phyloP scores from a whole-genome alignment of 1,284 basidiomycete genomes.

The Melampsora abietis-canadensis region DNA sequence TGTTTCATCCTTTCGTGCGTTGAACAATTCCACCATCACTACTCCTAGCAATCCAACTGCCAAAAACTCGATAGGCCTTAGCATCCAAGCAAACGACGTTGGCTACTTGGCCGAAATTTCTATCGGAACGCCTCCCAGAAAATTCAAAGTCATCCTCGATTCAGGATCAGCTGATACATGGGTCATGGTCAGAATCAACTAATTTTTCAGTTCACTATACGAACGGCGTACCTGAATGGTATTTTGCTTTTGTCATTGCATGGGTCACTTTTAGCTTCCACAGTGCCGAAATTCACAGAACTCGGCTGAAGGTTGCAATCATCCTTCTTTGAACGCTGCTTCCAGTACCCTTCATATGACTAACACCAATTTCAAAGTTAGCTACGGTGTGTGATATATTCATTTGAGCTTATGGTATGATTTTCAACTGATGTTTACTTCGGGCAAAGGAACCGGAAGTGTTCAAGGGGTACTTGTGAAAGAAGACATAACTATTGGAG shows the following conservation, averaged over 20 bases:
- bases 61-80: conserved; percentile 65
- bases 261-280: conserved; percentile 58
- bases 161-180: conserved; percentile 81
- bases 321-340: conserved; percentile 65
- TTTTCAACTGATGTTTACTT: neutral
- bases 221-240: too few species aligned
- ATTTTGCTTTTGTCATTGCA: neutral
- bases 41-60: conserved; percentile 60
- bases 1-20: conserved; percentile 6
- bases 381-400: conserved; percentile 16
- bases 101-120: conserved; percentile 69
- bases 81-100: conserved; percentile 65
- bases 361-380: conserved; percentile 3
- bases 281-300: conserved; percentile 52
- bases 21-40: conserved; percentile 57
- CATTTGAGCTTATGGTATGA: neutral
- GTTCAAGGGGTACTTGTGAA: conserved; percentile 66
- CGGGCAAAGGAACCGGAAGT: conserved; percentile 57
- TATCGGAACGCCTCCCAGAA: conserved; percentile 70
- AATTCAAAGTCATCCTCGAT: conserved; percentile 76
- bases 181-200: conserved; percentile 58
- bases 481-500: conserved; percentile 69
- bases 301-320: conserved; percentile 57
- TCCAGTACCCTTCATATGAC: conserved; percentile 66
- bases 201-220: too few species aligned